Evolutionary conservation across 192 early-diverging fungal genomes (phyloP).

Genomic region (Endogone sp.): DNA sequence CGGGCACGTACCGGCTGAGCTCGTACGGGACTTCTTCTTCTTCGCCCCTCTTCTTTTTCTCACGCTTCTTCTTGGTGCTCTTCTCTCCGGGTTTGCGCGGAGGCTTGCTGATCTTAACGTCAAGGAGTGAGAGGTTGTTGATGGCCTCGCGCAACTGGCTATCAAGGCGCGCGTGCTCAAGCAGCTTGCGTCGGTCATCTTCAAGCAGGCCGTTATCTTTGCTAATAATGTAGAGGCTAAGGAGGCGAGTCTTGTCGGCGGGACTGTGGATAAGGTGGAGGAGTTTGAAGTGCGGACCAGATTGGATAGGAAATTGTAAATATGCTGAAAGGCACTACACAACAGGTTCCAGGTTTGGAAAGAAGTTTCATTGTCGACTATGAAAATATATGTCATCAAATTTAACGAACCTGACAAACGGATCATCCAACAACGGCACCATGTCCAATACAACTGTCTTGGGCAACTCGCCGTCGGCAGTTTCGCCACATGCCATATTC

Average conservation of each 20-base stretch:
- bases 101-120: slow-evolving; percentile 55
- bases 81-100: slow-evolving; percentile 55
- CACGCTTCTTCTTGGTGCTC: slow-evolving; percentile 45
- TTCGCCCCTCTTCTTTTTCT: slow-evolving; percentile 40
- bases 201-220: slow-evolving; percentile 64
- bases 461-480: slow-evolving; percentile 59
- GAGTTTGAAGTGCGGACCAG: no score
- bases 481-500: slow-evolving; percentile 79
- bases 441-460: slow-evolving; percentile 72
- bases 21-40: slow-evolving; percentile 67
- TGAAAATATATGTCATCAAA: no score
- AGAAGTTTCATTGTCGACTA: no score
- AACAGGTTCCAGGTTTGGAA: no score
- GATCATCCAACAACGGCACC: slow-evolving; percentile 72
- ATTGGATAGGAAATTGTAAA: no score
- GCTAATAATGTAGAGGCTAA: slow-evolving; percentile 80
- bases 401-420: slow-evolving; percentile 43
- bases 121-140: slow-evolving; percentile 65
- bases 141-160: slow-evolving; percentile 77
- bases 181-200: slow-evolving; percentile 61
- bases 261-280: slow-evolving; percentile 34
- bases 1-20: slow-evolving; percentile 73
- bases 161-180: slow-evolving; percentile 65
- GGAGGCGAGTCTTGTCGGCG: slow-evolving; percentile 70
- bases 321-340: no score